Percentiles rank a stretch among this genome's conserved stretches.
Evolutionary conservation across 2,329 filamentous ascomycete species (phyloP).

Genomic region (Herpomyces periplanetae): DNA sequence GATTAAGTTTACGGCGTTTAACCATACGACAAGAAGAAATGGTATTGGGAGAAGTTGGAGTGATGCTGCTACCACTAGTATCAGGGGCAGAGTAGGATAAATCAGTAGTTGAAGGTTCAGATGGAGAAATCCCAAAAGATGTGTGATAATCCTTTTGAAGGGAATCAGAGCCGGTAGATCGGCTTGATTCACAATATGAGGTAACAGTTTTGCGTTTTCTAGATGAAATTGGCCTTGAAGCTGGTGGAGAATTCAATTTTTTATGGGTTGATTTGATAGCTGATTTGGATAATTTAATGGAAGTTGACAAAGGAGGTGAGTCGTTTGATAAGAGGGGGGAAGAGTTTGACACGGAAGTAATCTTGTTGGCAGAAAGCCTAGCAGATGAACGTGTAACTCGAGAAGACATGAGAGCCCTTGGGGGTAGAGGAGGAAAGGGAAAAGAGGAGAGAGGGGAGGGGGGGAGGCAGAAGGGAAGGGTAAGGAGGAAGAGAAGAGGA

Average conservation of each 20-base stretch:
- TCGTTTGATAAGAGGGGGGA: constrained; percentile 8
- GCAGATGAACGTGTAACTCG: constrained; percentile 86
- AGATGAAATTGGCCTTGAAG: constrained; percentile 11
- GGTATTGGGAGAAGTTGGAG: too few relatives aligned
- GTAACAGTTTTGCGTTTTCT: constrained; percentile 37
- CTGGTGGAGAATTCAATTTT: constrained; percentile 8
- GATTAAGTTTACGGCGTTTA: too few relatives aligned
- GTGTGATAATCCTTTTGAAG: constrained; percentile 5
- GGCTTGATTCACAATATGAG: constrained; percentile 8
- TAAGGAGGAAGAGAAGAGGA: constrained; percentile 6
- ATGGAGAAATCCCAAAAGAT: constrained; percentile 15
- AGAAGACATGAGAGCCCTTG: constrained; percentile 38
- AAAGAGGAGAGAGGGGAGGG: constrained; percentile 4
- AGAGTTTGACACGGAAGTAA: constrained; percentile 10
- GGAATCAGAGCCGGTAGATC: constrained; percentile 7
- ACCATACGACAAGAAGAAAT: too few relatives aligned
- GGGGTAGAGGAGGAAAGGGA: constrained; percentile 3
- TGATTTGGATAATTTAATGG: constrained; percentile 10
- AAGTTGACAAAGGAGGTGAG: constrained; percentile 5
- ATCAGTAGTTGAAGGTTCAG: constrained; percentile 26
- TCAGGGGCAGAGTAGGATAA: constrained; percentile 8
- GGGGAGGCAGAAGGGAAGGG: constrained; percentile 9
- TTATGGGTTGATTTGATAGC: constrained; percentile 8
- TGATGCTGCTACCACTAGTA: too few relatives aligned
- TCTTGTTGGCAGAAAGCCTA: constrained; percentile 38